These are phyloP conservation scores for Rhizophlyctis rosea DNA, from an alignment of 192 early-diverging fungal genomes.

Conservation along the genomic window DNA sequence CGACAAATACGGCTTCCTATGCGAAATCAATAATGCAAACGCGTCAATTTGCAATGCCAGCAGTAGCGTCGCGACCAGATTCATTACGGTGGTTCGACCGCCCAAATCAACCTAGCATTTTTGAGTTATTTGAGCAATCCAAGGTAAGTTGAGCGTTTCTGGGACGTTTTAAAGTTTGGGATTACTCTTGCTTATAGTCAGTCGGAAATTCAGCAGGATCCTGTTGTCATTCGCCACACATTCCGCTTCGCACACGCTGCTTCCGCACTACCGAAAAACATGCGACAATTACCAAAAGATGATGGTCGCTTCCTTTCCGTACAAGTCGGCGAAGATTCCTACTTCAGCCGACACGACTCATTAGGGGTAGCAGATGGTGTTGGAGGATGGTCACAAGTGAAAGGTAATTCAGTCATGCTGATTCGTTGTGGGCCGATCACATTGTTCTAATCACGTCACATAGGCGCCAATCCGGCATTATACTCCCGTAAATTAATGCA, in stretches of 20 bases:
- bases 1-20: neutral
- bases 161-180: neutral
- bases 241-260: constrained; percentile 62
- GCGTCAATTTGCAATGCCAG: constrained; percentile 23
- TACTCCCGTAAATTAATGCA: constrained; percentile 95
- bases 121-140: constrained; percentile 30
- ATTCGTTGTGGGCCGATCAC: neutral
- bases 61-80: constrained; percentile 9
- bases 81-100: constrained; percentile 23
- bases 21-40: constrained; percentile 5
- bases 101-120: constrained; percentile 21
- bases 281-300: neutral
- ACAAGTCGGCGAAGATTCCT: constrained; percentile 90
- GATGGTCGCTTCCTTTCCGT: constrained; percentile 30
- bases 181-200: neutral
- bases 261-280: constrained; percentile 53
- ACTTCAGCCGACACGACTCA: constrained; percentile 80
- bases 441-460: constrained; percentile 12
- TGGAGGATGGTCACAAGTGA: constrained; percentile 84
- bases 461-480: constrained; percentile 85
- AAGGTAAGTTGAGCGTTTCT: neutral
- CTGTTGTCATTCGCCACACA: constrained; percentile 19
- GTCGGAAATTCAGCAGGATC: constrained; percentile 9
- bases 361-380: constrained; percentile 95
- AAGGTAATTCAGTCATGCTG: constrained; percentile 23